phyloP scores from a whole-genome alignment of 1,139 yeast species.

The Maudiozyma humilis region DNA sequence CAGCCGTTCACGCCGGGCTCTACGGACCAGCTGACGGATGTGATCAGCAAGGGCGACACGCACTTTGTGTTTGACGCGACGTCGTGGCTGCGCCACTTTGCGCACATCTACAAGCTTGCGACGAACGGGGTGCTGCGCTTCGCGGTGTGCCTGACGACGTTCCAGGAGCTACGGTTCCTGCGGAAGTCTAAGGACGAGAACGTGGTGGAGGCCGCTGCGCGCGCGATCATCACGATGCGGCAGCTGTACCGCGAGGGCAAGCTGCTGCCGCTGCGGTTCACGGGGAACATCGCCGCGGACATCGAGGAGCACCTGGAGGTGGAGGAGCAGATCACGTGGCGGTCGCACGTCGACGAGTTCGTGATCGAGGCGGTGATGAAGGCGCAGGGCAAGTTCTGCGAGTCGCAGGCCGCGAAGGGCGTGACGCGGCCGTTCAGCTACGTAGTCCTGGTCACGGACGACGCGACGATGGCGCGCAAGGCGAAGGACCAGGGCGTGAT shows the following conservation, averaged over 20 bases:
- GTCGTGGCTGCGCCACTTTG: constrained; percentile 76
- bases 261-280: constrained; percentile 55
- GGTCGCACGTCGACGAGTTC: constrained; percentile 36
- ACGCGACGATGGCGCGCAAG: constrained; percentile 59
- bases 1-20: background rate
- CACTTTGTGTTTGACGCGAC: constrained; percentile 66
- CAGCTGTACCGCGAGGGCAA: constrained; percentile 55
- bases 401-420: background rate
- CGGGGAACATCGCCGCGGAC: constrained; percentile 56
- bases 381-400: constrained; percentile 26
- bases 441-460: constrained; percentile 63
- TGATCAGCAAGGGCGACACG: constrained; percentile 36
- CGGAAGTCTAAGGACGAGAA: constrained; percentile 67
- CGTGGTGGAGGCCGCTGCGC: constrained; percentile 71
- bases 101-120: constrained; percentile 62
- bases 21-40: constrained; percentile 12
- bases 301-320: constrained; percentile 41
- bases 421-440: constrained; percentile 34
- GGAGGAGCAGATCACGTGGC: constrained; percentile 37
- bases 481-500: constrained; percentile 52
- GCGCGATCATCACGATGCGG: constrained; percentile 66
- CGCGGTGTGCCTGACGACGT: constrained; percentile 65
- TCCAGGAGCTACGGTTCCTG: constrained; percentile 69
- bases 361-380: constrained; percentile 33
- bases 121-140: constrained; percentile 49